Conservation (phyloP, 345 rosid genomes). For the Eucalyptus regnans region DNA sequence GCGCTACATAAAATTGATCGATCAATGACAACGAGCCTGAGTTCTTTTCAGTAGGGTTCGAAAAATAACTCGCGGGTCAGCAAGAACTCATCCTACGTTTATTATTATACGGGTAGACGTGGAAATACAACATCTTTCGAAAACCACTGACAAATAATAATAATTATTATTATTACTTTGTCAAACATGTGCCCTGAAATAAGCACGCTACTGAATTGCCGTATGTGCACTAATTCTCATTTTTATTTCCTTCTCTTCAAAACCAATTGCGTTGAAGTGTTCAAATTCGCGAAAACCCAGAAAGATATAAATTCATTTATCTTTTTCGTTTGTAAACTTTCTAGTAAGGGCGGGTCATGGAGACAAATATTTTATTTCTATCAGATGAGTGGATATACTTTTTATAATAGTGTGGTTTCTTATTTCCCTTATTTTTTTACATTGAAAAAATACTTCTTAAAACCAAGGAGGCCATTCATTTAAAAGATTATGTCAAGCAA, state of each 20-base stretch:
- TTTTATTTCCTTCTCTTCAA: neutral
- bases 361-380: neutral
- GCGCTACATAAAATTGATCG: neutral
- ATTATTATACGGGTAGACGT: neutral
- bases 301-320: too few relatives aligned
- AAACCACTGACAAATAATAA: neutral
- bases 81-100: neutral
- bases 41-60: neutral
- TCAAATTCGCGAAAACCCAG: neutral
- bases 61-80: neutral
- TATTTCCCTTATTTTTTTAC: too few relatives aligned
- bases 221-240: neutral
- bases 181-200: too few relatives aligned
- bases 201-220: neutral
- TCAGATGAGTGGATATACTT: neutral
- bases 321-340: neutral
- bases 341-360: neutral
- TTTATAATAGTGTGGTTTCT: neutral
- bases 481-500: neutral
- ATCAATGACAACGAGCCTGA: neutral
- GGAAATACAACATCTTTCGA: neutral
- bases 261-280: neutral
- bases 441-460: neutral
- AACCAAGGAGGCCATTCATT: neutral
- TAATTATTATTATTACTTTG: too few relatives aligned